Percentiles rank a stretch among this genome's conserved stretches.
These are phyloP conservation scores for Xylaria bambusicola DNA, from an alignment of 495 filamentous ascomycete genomes.

Conservation along the genomic window DNA sequence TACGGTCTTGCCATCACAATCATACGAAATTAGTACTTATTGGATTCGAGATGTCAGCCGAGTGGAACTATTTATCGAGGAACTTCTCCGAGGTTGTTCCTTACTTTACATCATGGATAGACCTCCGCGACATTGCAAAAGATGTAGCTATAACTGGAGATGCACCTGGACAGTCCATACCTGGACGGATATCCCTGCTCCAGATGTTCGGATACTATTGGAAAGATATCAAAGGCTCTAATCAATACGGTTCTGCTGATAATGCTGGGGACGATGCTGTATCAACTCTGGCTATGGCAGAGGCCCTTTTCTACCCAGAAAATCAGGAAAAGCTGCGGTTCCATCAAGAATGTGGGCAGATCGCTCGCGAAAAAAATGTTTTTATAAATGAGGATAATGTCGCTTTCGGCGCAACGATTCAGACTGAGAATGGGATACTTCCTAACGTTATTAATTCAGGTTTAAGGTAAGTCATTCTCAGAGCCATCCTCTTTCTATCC, in stretches of 20 bases:
- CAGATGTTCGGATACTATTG: conserved; percentile 11
- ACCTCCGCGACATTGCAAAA: conserved; percentile 15
- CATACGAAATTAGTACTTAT: conserved; percentile 8
- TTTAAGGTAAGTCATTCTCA: too few species aligned
- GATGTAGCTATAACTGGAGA: conserved; percentile 1
- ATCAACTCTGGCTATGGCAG: conserved; percentile 4
- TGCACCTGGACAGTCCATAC: neutral
- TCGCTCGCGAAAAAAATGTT: neutral
- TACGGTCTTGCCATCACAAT: conserved; percentile 5
- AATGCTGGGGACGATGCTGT: conserved; percentile 14
- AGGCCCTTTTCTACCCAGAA: conserved; percentile 6
- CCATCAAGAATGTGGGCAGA: conserved; percentile 6
- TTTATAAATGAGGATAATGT: neutral
- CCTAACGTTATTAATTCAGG: conserved; percentile 6
- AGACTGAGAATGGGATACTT: neutral
- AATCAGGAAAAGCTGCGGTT: conserved; percentile 13
- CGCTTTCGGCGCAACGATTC: conserved; percentile 7
- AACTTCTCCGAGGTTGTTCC: conserved; percentile 4
- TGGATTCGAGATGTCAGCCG: conserved; percentile 17
- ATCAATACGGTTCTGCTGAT: conserved; percentile 1
- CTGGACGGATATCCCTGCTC: conserved; percentile 12
- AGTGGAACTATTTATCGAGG: conserved; percentile 14
- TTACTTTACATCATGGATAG: conserved; percentile 12
- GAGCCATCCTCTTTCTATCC: too few species aligned
- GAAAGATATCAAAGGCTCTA: conserved; percentile 5